Conservation (phyloP, 202 grass and related monocot species). For the Panicum virgatum region DNA sequence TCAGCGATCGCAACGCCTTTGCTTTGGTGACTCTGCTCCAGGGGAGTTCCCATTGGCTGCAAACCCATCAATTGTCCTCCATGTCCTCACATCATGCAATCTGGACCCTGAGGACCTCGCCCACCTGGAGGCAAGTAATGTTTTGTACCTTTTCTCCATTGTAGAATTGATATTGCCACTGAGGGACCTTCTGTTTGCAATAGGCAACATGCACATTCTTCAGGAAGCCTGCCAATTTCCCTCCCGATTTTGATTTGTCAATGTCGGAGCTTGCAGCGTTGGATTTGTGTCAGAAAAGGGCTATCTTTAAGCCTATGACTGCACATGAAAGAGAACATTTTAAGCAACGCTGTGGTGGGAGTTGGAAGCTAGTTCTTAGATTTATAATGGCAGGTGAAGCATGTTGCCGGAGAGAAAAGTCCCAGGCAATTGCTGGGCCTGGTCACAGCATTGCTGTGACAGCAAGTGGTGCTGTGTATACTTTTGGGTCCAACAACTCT, state of each 20-base stretch:
- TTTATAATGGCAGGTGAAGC: conserved; percentile 81
- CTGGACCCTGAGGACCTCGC: conserved; percentile 81
- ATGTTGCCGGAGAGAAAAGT: conserved; percentile 81
- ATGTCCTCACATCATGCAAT: conserved; percentile 78
- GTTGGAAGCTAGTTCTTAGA: conserved; percentile 94
- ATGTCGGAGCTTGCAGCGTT: conserved; percentile 84
- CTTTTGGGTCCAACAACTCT: conserved; percentile 86
- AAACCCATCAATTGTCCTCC: conserved; percentile 86
- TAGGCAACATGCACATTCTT: conserved; percentile 90
- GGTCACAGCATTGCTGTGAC: conserved; percentile 86
- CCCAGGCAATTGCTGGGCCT: conserved; percentile 76
- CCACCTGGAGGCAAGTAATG: conserved; percentile 82
- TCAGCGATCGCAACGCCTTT: conserved; percentile 63
- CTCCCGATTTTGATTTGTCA: conserved; percentile 74
- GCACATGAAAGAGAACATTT: conserved; percentile 69
- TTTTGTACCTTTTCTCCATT: conserved; percentile 36
- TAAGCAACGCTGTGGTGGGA: conserved; percentile 71
- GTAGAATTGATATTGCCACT: conserved; percentile 79
- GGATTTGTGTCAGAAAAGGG: conserved; percentile 89
- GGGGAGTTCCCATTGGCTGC: conserved; percentile 87
- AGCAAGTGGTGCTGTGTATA: conserved; percentile 59
- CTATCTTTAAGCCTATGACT: conserved; percentile 80
- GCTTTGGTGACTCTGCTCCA: conserved; percentile 63
- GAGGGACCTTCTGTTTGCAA: conserved; percentile 50
- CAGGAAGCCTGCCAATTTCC: conserved; percentile 87